Evolutionary conservation across 192 early-diverging fungal species (phyloP).

Genomic region (Umbelopsis vinacea): DNA sequence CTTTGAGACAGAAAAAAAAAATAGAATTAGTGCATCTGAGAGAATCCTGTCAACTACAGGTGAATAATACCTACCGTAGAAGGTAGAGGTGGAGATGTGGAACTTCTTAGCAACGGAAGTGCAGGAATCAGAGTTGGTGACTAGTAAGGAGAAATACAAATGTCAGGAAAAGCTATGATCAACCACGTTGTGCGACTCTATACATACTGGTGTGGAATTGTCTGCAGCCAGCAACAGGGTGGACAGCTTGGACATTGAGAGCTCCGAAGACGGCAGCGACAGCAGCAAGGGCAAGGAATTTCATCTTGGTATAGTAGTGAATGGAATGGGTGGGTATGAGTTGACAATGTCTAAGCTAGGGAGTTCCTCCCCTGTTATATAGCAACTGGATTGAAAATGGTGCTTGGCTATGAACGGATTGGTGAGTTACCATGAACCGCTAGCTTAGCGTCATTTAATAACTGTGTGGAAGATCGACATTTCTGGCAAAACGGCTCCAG

Average conservation of each 20-base stretch:
- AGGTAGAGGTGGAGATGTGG: neutral
- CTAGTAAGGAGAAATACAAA: conserved; percentile 3
- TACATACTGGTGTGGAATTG: neutral
- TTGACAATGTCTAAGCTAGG: neutral
- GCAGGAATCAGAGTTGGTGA: conserved; percentile 19
- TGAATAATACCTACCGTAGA: neutral
- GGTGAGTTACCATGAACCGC: neutral
- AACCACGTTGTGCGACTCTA: conserved; percentile 4
- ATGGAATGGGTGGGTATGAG: conserved; percentile 19
- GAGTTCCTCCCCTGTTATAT: neutral
- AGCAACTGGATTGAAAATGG: neutral
- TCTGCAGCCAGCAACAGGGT: conserved; percentile 17
- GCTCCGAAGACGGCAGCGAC: conserved; percentile 26
- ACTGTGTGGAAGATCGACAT: conserved; percentile 8
- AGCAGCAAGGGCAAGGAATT: conserved; percentile 34
- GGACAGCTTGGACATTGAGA: conserved; percentile 12
- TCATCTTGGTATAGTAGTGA: conserved; percentile 33
- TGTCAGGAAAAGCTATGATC: neutral
- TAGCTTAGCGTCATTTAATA: conserved; percentile 8
- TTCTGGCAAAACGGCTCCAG: conserved; percentile 4
- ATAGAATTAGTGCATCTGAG: no score
- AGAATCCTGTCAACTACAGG: neutral
- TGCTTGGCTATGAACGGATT: conserved; percentile 19
- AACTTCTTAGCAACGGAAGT: conserved; percentile 17
- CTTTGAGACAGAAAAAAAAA: neutral